Conservation (phyloP, 208 protist species). For the Leishmania braziliensis region DNA sequence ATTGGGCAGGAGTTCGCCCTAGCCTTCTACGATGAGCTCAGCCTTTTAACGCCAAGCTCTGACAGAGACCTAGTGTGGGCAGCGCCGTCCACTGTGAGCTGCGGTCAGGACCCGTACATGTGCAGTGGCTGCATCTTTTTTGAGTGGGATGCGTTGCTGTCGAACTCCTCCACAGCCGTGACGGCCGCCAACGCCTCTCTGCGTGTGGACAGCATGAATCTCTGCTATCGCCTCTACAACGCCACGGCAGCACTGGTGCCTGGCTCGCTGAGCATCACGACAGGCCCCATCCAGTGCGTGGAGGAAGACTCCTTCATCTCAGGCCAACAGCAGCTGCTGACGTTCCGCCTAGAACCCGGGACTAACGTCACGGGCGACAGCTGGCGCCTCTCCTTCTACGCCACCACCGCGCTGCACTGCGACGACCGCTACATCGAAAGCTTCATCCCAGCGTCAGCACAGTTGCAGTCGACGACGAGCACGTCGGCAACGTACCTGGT, state of each 20-base stretch:
- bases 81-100: conserved; percentile 59
- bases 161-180: conserved; percentile 39
- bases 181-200: conserved; percentile 42
- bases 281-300: conserved; percentile 70
- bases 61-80: conserved; percentile 64
- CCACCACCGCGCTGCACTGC: conserved; percentile 49
- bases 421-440: conserved; percentile 48
- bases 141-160: conserved; percentile 36
- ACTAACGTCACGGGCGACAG: conserved; percentile 56
- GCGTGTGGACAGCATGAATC: conserved; percentile 56
- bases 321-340: conserved; percentile 64
- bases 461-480: conserved; percentile 27
- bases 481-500: conserved; percentile 75
- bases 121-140: conserved; percentile 70
- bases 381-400: conserved; percentile 84
- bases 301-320: conserved; percentile 51
- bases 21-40: conserved; percentile 49
- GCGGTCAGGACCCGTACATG: conserved; percentile 43
- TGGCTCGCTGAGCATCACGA: conserved; percentile 44
- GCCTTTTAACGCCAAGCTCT: conserved; percentile 40
- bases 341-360: conserved; percentile 58
- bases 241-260: conserved; percentile 69
- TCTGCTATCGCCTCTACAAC: conserved; percentile 76
- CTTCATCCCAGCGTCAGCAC: conserved; percentile 57
- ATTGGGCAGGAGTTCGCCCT: conserved; percentile 62